Evolutionary conservation across 495 filamentous ascomycete genomes (phyloP).

Genomic region (Chaetomium fimeti): DNA sequence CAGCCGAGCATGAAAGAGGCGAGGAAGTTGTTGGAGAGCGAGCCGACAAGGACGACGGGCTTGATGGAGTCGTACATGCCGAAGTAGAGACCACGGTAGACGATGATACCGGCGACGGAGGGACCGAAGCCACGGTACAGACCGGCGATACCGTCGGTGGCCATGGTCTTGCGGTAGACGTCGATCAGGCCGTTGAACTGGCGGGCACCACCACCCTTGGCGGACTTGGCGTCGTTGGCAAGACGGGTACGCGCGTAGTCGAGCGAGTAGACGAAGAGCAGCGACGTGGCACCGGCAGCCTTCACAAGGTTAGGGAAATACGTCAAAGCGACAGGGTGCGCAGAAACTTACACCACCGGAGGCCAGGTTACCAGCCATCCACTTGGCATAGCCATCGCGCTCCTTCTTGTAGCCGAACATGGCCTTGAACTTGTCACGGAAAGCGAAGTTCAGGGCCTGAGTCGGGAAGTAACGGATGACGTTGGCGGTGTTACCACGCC

Average conservation of each 20-base stretch:
- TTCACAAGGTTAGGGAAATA: slow-evolving; percentile 40
- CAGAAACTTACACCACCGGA: slow-evolving; percentile 90
- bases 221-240: slow-evolving; percentile 97
- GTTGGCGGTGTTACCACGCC: slow-evolving; percentile 99
- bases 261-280: slow-evolving; percentile 99
- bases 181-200: slow-evolving; percentile 99
- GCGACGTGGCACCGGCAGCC: slow-evolving; percentile 98
- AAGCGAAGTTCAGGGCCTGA: slow-evolving; percentile 99
- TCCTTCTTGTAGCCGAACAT: slow-evolving; percentile 99
- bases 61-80: slow-evolving; percentile 99
- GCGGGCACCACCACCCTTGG: slow-evolving; percentile 94
- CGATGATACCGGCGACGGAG: slow-evolving; percentile 95
- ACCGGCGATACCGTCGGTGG: slow-evolving; percentile 95
- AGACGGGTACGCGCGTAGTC: slow-evolving; percentile 99
- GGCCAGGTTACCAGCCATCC: slow-evolving; percentile 99
- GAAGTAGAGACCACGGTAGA: slow-evolving; percentile 99
- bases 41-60: slow-evolving; percentile 89
- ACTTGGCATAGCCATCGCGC: slow-evolving; percentile 94
- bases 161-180: slow-evolving; percentile 99
- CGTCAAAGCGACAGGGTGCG: not conserved
- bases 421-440: slow-evolving; percentile 99
- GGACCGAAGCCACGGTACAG: slow-evolving; percentile 99
- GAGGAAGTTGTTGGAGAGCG: slow-evolving; percentile 96
- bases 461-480: slow-evolving; percentile 99
- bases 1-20: slow-evolving; percentile 98